A percentile compares a stretch with the other conserved stretches of the same genome.
phyloP scores from a whole-genome alignment of 164 flowering plant genomes.

The Nymphaea thermarum region DNA sequence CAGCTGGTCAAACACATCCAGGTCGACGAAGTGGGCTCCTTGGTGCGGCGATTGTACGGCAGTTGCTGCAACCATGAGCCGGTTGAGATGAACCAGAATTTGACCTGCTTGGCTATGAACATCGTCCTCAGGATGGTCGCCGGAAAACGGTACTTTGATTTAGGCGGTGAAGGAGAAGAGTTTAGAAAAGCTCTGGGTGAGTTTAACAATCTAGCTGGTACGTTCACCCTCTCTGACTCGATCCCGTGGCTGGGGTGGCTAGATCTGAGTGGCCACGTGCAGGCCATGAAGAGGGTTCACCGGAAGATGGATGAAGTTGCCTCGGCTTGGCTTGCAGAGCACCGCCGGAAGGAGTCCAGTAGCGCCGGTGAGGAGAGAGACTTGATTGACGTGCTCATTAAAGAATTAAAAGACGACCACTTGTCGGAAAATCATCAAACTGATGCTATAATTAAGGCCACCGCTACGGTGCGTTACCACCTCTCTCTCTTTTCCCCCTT shows the following conservation, averaged over 20 bases:
- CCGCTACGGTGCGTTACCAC: constrained; percentile 7
- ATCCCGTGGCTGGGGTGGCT: constrained; percentile 11
- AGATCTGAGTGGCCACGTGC: constrained; percentile 13
- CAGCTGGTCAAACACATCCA: constrained; percentile 8
- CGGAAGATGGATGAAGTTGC: constrained; percentile 10
- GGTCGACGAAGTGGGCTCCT: constrained; percentile 5
- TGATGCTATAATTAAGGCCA: constrained; percentile 10
- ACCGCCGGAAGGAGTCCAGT: constrained; percentile 7
- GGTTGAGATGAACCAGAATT: constrained; percentile 14
- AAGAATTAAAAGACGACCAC: background rate
- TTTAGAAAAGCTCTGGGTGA: background rate
- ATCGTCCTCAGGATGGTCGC: constrained; percentile 9
- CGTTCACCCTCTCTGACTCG: constrained; percentile 10
- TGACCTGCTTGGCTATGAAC: constrained; percentile 8
- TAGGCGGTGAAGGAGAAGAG: background rate
- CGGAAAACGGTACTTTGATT: constrained; percentile 12
- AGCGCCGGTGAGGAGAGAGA: constrained; percentile 5
- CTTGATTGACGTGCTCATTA: constrained; percentile 19
- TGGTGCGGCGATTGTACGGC: constrained; percentile 5
- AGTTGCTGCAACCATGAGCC: constrained; percentile 1
- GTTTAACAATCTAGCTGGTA: constrained; percentile 1
- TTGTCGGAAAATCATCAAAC: constrained; percentile 4
- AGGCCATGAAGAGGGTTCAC: constrained; percentile 10
- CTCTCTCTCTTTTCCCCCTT: no score
- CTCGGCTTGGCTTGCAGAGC: constrained; percentile 5